Evolutionary conservation across 257 asterid species (phyloP), one percentile per base, ranked within the genome.

Genomic region (Salvia rosmarinus): DNA sequence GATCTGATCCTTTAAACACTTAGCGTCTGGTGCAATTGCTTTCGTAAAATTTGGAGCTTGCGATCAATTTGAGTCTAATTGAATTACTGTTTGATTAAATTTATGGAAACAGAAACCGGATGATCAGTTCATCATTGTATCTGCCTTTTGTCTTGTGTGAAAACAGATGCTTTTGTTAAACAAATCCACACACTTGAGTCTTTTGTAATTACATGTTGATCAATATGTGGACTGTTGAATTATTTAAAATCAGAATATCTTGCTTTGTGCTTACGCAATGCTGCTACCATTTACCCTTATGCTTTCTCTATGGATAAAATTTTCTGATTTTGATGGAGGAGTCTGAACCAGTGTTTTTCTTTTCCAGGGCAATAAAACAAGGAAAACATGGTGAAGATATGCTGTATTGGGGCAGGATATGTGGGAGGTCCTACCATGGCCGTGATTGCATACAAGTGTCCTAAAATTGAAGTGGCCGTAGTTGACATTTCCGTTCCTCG

Each of bases 401-500:
- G 98, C 89, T 92, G 98, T 65, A 87, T 92, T 75, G 98, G 98
- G 72, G 98, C 98, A 32, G 96, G 98, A 46, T 92, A 92, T 70
- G 98, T 92, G 1, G 98, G 98, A 46, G 98, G 98, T 50, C 98
- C 98, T 43, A 92, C 98, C 63, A 92, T 92, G 98, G 98, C 98
- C 1, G 93, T 92, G 68, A 92, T 92, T 51, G 98, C 98, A 65
- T 96, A 87, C 60, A 92, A 90, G 84, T 92, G 98, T 82, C 98
- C 98, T 9, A 23, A 69, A 1, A 72, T 92, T 51, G 87, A 90
- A 67, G 98, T 92, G 74, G 97, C 81, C 0, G 98, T 92, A 21
- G 98, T 92, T 30, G 98, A 92, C 79, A 92, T 92, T 73, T 85
- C 98, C 51, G 91, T 60, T 50, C 86, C 98, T 59, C 90, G 98